phyloP scores from a whole-genome alignment of 352 stramenopile species.

The Phytopythium montanum region DNA sequence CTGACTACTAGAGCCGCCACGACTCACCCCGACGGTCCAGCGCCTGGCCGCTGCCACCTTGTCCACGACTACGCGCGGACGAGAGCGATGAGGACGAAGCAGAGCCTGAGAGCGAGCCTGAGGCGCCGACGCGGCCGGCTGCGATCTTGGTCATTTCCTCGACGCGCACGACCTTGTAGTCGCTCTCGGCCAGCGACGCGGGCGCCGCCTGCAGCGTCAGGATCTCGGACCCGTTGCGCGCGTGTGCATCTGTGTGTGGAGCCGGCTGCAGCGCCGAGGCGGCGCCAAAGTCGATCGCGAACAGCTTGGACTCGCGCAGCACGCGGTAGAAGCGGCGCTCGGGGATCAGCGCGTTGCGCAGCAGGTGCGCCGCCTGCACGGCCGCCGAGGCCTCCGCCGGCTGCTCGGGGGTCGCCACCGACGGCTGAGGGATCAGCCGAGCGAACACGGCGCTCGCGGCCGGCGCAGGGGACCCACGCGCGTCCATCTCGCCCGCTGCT shows the following conservation, averaged over 20 bases:
- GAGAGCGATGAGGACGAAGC: neutral
- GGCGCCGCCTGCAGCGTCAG: conserved; percentile 8
- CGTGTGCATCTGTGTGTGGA: conserved; percentile 9
- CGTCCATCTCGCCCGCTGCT: conserved; percentile 9
- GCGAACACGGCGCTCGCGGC: conserved; percentile 28
- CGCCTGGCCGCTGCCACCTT: conserved; percentile 14
- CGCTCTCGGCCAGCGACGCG: conserved; percentile 26
- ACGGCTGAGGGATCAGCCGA: conserved; percentile 34
- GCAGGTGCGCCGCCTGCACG: conserved; percentile 11
- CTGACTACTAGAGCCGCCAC: neutral
- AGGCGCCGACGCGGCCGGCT: conserved; percentile 15
- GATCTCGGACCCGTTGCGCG: conserved; percentile 13
- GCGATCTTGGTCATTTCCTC: conserved; percentile 51
- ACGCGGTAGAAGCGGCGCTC: conserved; percentile 71
- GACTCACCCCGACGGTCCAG: conserved; percentile 43
- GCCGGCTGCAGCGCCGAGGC: neutral
- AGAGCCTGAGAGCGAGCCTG: conserved; percentile 1
- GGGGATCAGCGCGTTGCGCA: conserved; percentile 35
- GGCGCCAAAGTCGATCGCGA: conserved; percentile 49
- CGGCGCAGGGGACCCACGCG: conserved; percentile 5
- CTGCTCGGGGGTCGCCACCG: conserved; percentile 3
- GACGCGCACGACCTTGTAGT: conserved; percentile 55
- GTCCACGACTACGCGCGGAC: conserved; percentile 18
- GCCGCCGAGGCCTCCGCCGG: conserved; percentile 2
- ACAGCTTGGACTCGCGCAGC: conserved; percentile 59